Conservation (phyloP, 768 basidiomycete genomes). For the Amanita pseudoporphyria region DNA sequence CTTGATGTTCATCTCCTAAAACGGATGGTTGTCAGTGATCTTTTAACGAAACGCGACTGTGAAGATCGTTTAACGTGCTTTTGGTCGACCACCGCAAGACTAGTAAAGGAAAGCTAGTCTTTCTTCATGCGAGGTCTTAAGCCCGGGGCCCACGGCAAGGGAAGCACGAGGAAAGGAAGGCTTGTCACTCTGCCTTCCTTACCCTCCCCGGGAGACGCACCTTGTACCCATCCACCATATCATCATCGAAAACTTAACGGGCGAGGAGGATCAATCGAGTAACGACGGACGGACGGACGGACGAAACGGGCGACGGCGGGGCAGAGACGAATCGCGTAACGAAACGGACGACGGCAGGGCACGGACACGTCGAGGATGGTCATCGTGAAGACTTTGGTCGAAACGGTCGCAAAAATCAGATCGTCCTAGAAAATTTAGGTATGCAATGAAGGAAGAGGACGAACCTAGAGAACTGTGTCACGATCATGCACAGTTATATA, state of each 20-base stretch:
- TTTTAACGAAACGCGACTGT: background rate
- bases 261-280: background rate
- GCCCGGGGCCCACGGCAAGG: constrained; percentile 5
- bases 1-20: no score
- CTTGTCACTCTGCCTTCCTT: background rate
- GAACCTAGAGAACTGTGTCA: background rate
- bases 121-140: background rate
- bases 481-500: background rate
- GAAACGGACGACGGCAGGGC: no score
- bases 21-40: no score
- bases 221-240: background rate
- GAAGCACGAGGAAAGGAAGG: constrained; percentile 1
- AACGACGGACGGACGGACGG: background rate
- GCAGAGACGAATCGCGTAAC: no score
- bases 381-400: background rate
- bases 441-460: background rate
- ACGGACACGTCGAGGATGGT: background rate
- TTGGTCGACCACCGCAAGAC: background rate
- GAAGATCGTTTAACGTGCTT: background rate
- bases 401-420: background rate
- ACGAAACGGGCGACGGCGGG: background rate
- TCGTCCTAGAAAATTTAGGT: background rate
- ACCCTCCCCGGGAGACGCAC: background rate
- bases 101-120: background rate
- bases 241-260: background rate